A percentile compares a stretch with the other conserved stretches of the same genome.
These are phyloP conservation scores for Camellia japonica DNA, from an alignment of 148 eudicot species.

Conservation along the genomic window DNA sequence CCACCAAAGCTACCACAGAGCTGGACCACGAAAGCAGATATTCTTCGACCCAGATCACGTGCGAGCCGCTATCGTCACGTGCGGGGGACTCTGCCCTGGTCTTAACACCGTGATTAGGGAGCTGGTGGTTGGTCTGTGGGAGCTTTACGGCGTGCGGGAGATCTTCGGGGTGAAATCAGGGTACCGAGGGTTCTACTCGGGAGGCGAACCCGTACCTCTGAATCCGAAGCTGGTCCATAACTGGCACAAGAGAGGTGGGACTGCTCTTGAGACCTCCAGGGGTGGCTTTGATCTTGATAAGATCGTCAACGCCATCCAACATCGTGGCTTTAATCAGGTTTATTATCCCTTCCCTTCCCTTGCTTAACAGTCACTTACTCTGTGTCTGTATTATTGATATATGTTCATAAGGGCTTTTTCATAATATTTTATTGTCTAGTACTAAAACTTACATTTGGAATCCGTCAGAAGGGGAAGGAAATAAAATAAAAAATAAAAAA, in stretches of 20 bases:
- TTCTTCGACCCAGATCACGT: slow-evolving; percentile 36
- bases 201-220: slow-evolving; percentile 30
- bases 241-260: slow-evolving; percentile 75
- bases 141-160: slow-evolving; percentile 55
- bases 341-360: too few species aligned
- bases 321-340: slow-evolving; percentile 60
- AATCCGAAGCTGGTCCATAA: slow-evolving; percentile 53
- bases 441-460: too few species aligned
- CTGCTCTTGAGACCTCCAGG: slow-evolving; percentile 63
- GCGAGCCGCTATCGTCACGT: slow-evolving; percentile 71
- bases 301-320: slow-evolving; percentile 55
- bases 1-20: slow-evolving; percentile 48
- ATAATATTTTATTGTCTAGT: too few species aligned
- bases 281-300: slow-evolving; percentile 66
- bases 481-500: too few species aligned
- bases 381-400: too few species aligned
- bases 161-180: slow-evolving; percentile 55
- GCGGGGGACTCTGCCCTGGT: slow-evolving; percentile 82
- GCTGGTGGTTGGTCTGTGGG: slow-evolving; percentile 78
- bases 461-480: too few species aligned
- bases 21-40: slow-evolving; percentile 53
- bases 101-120: slow-evolving; percentile 78
- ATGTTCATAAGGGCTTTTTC: too few species aligned
- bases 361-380: too few species aligned
- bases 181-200: slow-evolving; percentile 59